Base-by-base conservation (phyloP, 805 yeast species). In the Metschnikowia drakensbergensis region DNA sequence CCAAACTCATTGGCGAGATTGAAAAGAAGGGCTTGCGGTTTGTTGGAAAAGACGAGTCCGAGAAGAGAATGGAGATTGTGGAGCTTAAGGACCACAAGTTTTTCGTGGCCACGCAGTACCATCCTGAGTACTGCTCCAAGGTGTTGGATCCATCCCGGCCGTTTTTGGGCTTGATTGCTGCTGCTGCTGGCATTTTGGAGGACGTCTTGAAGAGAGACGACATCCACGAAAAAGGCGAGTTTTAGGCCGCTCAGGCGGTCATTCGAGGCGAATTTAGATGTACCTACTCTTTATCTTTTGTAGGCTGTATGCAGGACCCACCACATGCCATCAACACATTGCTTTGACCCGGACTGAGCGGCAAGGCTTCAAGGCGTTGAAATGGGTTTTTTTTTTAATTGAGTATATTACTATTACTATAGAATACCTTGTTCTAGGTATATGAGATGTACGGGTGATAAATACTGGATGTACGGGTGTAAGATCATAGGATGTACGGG, bases 91-190 rank as follows among this genome's bases (percentile, higher is more conserved):
- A 80, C 64, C 97, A 91, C 69, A 94, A 94, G 62, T 94, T 84
- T 74, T 91, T 71, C 62, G 95, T 89, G 59, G 99, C 92, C 55
- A 87, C 97, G 31, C 99, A 94, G 76, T 94, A 91, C 74, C 99
- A 94, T 67, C 99, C 99, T 31, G 99, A 94, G 74, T 94, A 94
- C 69, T 78, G 91, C 57, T 90, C 98, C 43, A 90, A 95, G 71
- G 99, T 95, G 27, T 79, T 94, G 65, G 96, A 90, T 60, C 99
- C 99, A 47, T 91, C 97, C 27, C 81, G 87, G 67, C 99, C 99
- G 47, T 88, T 94, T 74, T 79, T 94, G 65, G 99, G 99, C 47
- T 80, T 94, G 58, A 87, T 94, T 51, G 97, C 98, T 46, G 98
- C 99, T 17, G 74, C 96, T 41, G 77, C 94, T 41, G 97, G 96